Conservation (phyloP, 148 eudicot genomes). For the Nepenthes gracilis region DNA sequence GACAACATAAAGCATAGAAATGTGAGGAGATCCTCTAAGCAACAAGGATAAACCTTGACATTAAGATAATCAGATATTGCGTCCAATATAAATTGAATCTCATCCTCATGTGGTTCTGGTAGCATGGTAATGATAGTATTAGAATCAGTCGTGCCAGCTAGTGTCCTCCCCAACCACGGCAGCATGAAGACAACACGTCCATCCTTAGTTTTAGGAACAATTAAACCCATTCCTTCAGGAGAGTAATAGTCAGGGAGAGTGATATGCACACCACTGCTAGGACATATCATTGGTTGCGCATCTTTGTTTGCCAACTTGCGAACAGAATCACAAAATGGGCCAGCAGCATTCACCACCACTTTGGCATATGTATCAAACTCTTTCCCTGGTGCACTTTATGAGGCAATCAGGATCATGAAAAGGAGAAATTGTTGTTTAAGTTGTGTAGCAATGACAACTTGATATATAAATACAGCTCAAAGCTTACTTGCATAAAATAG, state of each 20-base stretch:
- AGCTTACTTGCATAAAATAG: too few relatives aligned
- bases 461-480: background rate
- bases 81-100: constrained; percentile 82
- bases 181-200: constrained; percentile 98
- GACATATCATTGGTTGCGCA: constrained; percentile 71
- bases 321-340: constrained; percentile 93
- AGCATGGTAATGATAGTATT: constrained; percentile 75
- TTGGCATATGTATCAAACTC: constrained; percentile 90
- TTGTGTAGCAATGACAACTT: background rate
- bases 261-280: constrained; percentile 94
- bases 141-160: constrained; percentile 98
- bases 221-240: constrained; percentile 97
- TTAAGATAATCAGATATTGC: constrained; percentile 86
- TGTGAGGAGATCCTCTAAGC: background rate
- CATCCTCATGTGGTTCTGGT: constrained; percentile 97
- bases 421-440: background rate
- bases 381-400: constrained; percentile 44
- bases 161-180: constrained; percentile 95
- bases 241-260: constrained; percentile 96
- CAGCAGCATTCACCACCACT: constrained; percentile 90
- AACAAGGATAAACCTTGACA: constrained; percentile 48
- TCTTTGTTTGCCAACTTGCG: constrained; percentile 67
- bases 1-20: background rate
- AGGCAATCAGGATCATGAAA: constrained; percentile 14
- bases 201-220: constrained; percentile 97